Evolutionary conservation across 805 yeast species (phyloP).

Genomic region (Blastobotrys parvus): DNA sequence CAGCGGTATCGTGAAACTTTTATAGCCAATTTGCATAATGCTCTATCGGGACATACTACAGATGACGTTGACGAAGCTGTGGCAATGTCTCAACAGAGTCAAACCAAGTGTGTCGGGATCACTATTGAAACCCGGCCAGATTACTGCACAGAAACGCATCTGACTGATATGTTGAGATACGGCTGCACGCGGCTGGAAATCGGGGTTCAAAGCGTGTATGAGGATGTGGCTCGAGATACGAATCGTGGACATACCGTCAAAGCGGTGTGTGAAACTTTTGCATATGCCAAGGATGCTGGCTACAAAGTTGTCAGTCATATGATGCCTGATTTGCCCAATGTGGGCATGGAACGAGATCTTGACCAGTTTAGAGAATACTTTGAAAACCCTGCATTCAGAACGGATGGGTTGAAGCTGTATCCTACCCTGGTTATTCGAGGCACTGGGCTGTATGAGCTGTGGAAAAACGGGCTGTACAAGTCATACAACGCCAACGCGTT

Average conservation of each 20-base stretch:
- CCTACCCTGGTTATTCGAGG: conserved; percentile 97
- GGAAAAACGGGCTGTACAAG: conserved; percentile 93
- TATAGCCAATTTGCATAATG: conserved; percentile 86
- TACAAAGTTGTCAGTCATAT: conserved; percentile 96
- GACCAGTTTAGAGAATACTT: conserved; percentile 95
- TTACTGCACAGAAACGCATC: conserved; percentile 91
- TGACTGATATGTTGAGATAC: conserved; percentile 90
- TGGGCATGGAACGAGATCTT: conserved; percentile 95
- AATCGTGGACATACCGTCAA: conserved; percentile 97
- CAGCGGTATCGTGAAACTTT: conserved; percentile 83
- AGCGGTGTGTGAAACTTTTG: conserved; percentile 92
- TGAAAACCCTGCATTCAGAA: conserved; percentile 93
- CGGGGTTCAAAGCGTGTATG: conserved; percentile 95
- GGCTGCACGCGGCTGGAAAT: conserved; percentile 96
- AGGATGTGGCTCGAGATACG: conserved; percentile 97
- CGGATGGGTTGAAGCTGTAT: conserved; percentile 91
- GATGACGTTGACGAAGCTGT: conserved; percentile 85
- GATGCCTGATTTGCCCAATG: conserved; percentile 99
- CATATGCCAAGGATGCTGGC: conserved; percentile 95
- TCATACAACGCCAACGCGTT: conserved; percentile 92
- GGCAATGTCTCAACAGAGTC: conserved; percentile 81
- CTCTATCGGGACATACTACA: conserved; percentile 87
- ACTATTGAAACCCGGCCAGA: conserved; percentile 98
- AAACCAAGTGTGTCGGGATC: conserved; percentile 96
- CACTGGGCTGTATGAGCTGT: conserved; percentile 90